phyloP scores from a whole-genome alignment of 2,329 filamentous ascomycete genomes.

The Ilyonectria robusta region DNA sequence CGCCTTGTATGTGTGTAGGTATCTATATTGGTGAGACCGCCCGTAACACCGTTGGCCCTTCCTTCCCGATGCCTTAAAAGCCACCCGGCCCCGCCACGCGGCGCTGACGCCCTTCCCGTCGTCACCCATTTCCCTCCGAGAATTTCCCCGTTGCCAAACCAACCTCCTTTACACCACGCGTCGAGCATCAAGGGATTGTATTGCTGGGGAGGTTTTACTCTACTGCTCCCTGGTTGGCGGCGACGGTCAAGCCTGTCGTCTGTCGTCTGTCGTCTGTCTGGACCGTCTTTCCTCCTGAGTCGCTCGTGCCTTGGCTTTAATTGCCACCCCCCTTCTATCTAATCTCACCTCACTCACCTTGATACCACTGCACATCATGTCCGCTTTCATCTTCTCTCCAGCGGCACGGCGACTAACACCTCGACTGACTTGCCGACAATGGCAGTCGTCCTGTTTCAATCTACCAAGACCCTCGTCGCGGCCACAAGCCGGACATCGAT shows the following conservation, averaged over 20 bases:
- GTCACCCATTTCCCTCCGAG: constrained; percentile 11
- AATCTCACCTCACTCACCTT: not conserved
- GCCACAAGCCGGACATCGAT: constrained; percentile 30
- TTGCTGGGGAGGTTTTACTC: not conserved
- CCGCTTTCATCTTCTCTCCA: constrained; percentile 39
- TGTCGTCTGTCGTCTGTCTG: not conserved
- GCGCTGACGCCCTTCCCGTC: constrained; percentile 3
- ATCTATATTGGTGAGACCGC: too few relatives aligned
- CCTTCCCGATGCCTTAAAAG: not conserved
- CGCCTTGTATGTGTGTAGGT: too few relatives aligned
- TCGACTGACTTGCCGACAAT: constrained; percentile 30
- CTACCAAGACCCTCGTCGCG: constrained; percentile 23
- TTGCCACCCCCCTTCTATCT: not conserved
- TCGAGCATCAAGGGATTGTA: not conserved
- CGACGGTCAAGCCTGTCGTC: not conserved
- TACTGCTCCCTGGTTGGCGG: not conserved
- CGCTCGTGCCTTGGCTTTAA: not conserved
- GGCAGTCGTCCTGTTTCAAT: constrained; percentile 26
- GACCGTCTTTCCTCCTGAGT: not conserved
- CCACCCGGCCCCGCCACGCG: constrained; percentile 2
- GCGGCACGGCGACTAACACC: constrained; percentile 32
- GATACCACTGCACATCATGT: constrained; percentile 8
- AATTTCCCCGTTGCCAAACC: constrained; percentile 28
- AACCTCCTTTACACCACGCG: constrained; percentile 11
- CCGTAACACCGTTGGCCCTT: too few relatives aligned